phyloP scores from a whole-genome alignment of 148 eudicot species.

The Chenopodium quinoa region DNA sequence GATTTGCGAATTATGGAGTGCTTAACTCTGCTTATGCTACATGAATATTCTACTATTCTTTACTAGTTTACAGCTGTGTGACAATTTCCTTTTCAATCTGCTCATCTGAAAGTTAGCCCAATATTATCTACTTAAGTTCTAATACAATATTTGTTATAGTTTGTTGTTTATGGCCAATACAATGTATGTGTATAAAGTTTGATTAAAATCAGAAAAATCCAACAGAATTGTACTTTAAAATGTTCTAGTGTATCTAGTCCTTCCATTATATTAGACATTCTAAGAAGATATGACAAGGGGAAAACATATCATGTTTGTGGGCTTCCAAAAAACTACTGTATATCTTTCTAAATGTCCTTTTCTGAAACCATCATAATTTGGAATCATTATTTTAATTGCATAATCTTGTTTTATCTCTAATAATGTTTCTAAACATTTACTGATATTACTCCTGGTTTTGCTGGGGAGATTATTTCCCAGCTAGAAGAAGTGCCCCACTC shows the following conservation, averaged over 20 bases:
- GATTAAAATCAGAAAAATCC: constrained; percentile 11
- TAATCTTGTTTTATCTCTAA: constrained; percentile 5
- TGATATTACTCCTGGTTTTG: constrained; percentile 9
- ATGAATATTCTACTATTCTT: neutral
- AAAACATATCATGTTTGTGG: constrained; percentile 20
- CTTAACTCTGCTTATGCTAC: too few relatives aligned
- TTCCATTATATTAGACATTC: neutral
- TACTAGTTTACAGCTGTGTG: neutral
- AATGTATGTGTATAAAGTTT: neutral
- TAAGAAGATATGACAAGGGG: constrained; percentile 12
- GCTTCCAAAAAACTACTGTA: neutral
- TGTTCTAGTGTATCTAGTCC: neutral
- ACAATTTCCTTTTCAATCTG: neutral
- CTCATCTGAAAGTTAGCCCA: too few relatives aligned
- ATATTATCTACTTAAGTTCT: too few relatives aligned
- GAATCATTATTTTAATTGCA: neutral
- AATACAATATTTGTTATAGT: too few relatives aligned
- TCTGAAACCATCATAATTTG: neutral
- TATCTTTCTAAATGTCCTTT: constrained; percentile 3
- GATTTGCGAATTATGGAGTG: too few relatives aligned
- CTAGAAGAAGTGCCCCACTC: too few relatives aligned
- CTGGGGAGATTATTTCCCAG: neutral
- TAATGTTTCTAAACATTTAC: neutral
- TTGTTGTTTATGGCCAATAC: too few relatives aligned
- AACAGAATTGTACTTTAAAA: neutral